Conservation (phyloP, 2,329 filamentous ascomycete genomes). For the Neonectria ditissima region DNA sequence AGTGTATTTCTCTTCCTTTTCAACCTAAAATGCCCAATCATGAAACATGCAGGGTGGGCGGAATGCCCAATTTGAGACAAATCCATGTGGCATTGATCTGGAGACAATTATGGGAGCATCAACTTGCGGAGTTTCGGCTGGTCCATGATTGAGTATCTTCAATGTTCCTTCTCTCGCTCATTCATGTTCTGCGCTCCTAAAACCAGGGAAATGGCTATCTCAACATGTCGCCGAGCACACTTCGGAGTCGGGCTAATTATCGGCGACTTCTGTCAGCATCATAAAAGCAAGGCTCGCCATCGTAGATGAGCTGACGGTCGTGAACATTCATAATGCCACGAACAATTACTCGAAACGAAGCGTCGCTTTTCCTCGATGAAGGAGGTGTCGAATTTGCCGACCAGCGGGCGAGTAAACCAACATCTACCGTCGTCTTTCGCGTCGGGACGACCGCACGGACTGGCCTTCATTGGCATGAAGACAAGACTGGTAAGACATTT, state of each 20-base stretch:
- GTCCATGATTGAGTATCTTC: too few relatives aligned
- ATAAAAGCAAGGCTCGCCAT: not conserved
- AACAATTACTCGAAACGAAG: slow-evolving; percentile 15
- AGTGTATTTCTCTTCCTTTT: too few relatives aligned
- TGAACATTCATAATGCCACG: not conserved
- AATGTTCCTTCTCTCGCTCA: not conserved
- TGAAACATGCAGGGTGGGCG: not conserved
- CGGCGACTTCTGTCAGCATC: slow-evolving; percentile 14
- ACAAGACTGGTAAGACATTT: slow-evolving; percentile 10
- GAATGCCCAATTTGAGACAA: slow-evolving; percentile 2
- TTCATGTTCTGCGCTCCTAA: not conserved
- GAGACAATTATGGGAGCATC: not conserved
- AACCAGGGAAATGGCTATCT: too few relatives aligned
- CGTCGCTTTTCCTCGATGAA: slow-evolving; percentile 4
- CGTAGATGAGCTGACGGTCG: not conserved
- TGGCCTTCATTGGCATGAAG: slow-evolving; percentile 23
- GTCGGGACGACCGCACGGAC: slow-evolving; percentile 1
- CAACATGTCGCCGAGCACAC: not conserved
- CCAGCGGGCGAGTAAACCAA: slow-evolving; percentile 7
- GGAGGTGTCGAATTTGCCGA: slow-evolving; percentile 19
- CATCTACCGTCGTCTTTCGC: slow-evolving; percentile 14
- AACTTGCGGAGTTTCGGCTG: not conserved
- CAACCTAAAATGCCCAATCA: not conserved
- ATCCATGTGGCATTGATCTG: not conserved
- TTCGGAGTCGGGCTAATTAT: slow-evolving; percentile 16